phyloP scores from a whole-genome alignment of 2,329 filamentous ascomycete genomes.

The Diaporthe sp. region DNA sequence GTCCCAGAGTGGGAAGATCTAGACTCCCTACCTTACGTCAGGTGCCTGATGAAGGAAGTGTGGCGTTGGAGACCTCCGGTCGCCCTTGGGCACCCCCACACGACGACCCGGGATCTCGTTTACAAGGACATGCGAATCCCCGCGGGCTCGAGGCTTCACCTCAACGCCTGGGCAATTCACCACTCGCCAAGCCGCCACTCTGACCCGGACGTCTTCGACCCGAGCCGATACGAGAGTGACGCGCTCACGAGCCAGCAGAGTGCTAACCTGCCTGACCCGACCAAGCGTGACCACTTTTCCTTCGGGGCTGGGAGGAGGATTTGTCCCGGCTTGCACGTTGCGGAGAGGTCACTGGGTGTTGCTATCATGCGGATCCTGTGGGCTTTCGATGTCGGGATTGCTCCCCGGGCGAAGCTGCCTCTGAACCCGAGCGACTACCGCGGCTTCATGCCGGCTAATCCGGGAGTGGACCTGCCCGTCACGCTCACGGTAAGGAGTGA shows the following conservation, averaged over 20 bases:
- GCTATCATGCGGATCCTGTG: conserved; percentile 63
- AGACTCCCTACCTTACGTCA: conserved; percentile 57
- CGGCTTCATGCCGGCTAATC: conserved; percentile 13
- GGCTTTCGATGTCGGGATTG: conserved; percentile 52
- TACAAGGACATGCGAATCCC: conserved; percentile 63
- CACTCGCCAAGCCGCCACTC: conserved; percentile 58
- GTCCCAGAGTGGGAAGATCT: conserved; percentile 56
- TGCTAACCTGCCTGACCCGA: conserved; percentile 38
- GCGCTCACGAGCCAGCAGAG: background rate
- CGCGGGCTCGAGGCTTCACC: conserved; percentile 57
- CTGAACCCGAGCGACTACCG: background rate
- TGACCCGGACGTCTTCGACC: conserved; percentile 58
- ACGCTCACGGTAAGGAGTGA: conserved; percentile 8
- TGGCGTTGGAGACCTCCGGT: conserved; percentile 60
- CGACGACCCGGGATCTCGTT: conserved; percentile 56
- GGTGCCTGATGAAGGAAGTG: conserved; percentile 57
- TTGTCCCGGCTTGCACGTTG: conserved; percentile 70
- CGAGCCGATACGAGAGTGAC: conserved; percentile 52
- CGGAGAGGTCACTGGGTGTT: conserved; percentile 62
- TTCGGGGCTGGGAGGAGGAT: conserved; percentile 70
- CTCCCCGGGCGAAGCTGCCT: conserved; percentile 10
- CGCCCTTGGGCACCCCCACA: conserved; percentile 57
- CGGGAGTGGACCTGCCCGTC: conserved; percentile 1
- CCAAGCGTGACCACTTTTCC: conserved; percentile 64
- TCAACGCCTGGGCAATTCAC: conserved; percentile 62